Evolutionary conservation across 192 early-diverging fungal species (phyloP), one percentile per base, ranked within the genome.

Genomic region (Rhizophagus sp.): DNA sequence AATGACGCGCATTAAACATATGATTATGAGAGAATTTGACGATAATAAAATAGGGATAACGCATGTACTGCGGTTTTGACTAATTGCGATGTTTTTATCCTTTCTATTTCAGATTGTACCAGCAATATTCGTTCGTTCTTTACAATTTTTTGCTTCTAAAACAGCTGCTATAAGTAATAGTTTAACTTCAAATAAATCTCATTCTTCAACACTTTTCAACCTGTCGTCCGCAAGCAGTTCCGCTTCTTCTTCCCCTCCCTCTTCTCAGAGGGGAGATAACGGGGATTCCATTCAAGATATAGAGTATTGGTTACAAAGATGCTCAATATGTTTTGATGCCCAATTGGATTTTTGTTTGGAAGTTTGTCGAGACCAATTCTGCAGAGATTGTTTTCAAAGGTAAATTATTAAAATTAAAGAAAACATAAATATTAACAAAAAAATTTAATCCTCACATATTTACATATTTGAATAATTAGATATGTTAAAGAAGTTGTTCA

Each of bases 291-390:
- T 22, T 30, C 70, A 85, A 52, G 88, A 87, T 13, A 85, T 90
- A 71, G 89, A 90, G 72, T 87, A 82, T 71, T 90, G 85, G 84
- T 70, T 89, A 10, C 87, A 89, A 52, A 75, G 88, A 15, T 90
- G 89, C 39, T 89, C 88, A 34, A 90, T 90, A 72, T 90, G 89
- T 79, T 90, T 90, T 83, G 88, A 90, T 80, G 82, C 87, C 33
- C 83, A 80, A 7, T 68, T 90, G 47, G 89, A 90, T 76, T 84
- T 90, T 25, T 90, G 89, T 52, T 83, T 90, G 27, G 89, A 90
- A 8, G 77, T 79, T 62, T 90, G 89, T 72, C 75, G 87, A 57
- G 89, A 90, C 68, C 89, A 90, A 77, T 90, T 87, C 75, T 90
- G 89, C 63, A 70, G 82, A 44, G 88, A 87, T 27, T 90, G 89